Base-by-base conservation (phyloP, 805 yeast genomes). In the Cyberlindnera subsufficiens region DNA sequence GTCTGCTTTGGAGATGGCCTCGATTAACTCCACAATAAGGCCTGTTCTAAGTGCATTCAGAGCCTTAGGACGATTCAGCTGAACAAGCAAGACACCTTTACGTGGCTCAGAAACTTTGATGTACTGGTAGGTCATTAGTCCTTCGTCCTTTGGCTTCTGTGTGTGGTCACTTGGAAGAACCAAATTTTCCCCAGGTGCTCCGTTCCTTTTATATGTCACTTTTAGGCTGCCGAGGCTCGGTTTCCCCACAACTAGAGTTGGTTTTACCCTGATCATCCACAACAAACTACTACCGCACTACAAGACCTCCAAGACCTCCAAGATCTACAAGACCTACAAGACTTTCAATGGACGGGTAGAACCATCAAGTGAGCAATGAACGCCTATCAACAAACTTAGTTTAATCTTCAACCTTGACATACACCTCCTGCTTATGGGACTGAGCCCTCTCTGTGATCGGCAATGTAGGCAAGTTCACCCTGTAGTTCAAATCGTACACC, bases 401-500 rank as follows among this genome's bases (percentile, higher is more conserved):
- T 11, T 17, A 32, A 8, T 34, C 37, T 13, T 38, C 43, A 4
- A 50, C 34, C 15, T 42, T 29, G 0, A 50, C 43, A 30, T 22
- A 54, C 2, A 53, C 46, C 19, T 55, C 70, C 16, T 58, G 60
- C 22, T 59, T 59, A 15, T 59, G 58, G 4, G 56, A 31, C 33
- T 51, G 51, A 0, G 65, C 53, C 1, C 35, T 20, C 4, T 61
- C 66, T 9, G 65, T 52, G 0, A 72, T 78, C 0, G 75, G 64
- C 15, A 72, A 55, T 0, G 72, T 67, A 17, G 81, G 80, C 45
- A 87, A 65, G 18, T 72, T 72, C 32, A 85, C 81, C 51, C 82
- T 78, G 64, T 75, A 85, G 49, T 77, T 76, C 39, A 84, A 66
- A 54, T 86, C 96, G 55, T 69, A 82, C 4, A 83, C 85, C 45